Conservation (phyloP, 306 rosid genomes). For the Rosa rugosa region DNA sequence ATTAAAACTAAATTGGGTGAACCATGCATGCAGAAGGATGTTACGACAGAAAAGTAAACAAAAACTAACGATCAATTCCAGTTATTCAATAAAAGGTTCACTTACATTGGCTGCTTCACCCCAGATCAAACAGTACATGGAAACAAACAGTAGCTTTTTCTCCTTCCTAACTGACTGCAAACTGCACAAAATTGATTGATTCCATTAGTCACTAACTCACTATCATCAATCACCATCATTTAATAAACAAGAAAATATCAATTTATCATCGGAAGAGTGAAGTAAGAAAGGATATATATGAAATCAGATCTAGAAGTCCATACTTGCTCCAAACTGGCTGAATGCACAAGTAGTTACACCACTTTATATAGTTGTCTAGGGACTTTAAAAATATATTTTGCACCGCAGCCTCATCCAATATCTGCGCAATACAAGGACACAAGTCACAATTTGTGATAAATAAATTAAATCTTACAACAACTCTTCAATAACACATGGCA, state of each 20-base stretch:
- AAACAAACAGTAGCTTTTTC: constrained; percentile 71
- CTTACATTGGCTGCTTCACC: constrained; percentile 97
- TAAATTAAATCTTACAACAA: neutral
- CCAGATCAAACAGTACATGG: constrained; percentile 91
- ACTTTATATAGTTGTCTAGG: constrained; percentile 80
- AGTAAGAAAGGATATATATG: neutral
- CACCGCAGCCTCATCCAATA: constrained; percentile 77
- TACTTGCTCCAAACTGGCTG: constrained; percentile 95
- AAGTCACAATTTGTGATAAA: neutral
- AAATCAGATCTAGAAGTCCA: constrained; percentile 13
- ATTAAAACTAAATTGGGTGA: neutral
- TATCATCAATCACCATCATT: constrained; percentile 4
- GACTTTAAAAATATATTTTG: constrained; percentile 61
- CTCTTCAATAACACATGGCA: neutral
- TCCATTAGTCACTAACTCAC: constrained; percentile 18
- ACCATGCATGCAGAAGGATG: neutral
- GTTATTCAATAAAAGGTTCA: constrained; percentile 12
- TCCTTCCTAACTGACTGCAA: constrained; percentile 64
- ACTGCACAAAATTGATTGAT: constrained; percentile 40
- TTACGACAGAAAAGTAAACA: neutral
- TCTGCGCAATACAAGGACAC: constrained; percentile 40
- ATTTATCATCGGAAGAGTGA: neutral
- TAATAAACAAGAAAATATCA: neutral
- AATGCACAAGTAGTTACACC: constrained; percentile 83
- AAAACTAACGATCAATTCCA: constrained; percentile 7